phyloP scores from a whole-genome alignment of 176 grass and related monocot species.

The Lolium rigidum region DNA sequence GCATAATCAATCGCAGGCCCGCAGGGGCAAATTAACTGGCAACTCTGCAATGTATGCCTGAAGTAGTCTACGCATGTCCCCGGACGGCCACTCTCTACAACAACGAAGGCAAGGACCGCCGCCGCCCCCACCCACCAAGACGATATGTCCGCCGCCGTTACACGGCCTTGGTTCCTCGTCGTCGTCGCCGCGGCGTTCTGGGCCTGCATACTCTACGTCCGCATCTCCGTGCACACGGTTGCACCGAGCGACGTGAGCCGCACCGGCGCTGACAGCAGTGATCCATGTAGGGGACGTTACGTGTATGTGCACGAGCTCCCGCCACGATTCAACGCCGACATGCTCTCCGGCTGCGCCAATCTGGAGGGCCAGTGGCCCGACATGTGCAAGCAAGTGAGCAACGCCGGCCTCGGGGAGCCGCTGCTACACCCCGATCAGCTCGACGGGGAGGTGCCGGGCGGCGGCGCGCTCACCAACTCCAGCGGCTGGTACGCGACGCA shows the following conservation, averaged over 20 bases:
- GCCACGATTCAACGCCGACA: constrained; percentile 61
- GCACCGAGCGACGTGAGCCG: not conserved
- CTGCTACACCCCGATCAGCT: constrained; percentile 7
- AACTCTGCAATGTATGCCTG: no score
- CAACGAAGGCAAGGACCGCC: not conserved
- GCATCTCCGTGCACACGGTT: not conserved
- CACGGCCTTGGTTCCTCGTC: constrained; percentile 31
- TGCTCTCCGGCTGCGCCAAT: constrained; percentile 49
- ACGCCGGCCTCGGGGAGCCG: constrained; percentile 57
- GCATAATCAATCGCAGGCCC: not conserved
- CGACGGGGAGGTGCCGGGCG: not conserved
- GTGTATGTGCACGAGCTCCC: constrained; percentile 60
- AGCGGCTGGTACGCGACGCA: constrained; percentile 58
- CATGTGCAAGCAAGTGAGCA: constrained; percentile 59
- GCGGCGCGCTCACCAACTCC: constrained; percentile 48
- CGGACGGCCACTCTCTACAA: no score
- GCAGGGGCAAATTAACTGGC: no score
- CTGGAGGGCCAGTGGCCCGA: constrained; percentile 41
- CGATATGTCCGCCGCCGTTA: constrained; percentile 18
- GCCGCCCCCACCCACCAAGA: no score
- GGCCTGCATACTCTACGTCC: constrained; percentile 22
- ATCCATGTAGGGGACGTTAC: constrained; percentile 57
- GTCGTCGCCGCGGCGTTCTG: constrained; percentile 34
- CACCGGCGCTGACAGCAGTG: not conserved
- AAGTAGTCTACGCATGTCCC: no score